phyloP scores from a whole-genome alignment of 768 basidiomycete species.

The Kwoniella europaea region DNA sequence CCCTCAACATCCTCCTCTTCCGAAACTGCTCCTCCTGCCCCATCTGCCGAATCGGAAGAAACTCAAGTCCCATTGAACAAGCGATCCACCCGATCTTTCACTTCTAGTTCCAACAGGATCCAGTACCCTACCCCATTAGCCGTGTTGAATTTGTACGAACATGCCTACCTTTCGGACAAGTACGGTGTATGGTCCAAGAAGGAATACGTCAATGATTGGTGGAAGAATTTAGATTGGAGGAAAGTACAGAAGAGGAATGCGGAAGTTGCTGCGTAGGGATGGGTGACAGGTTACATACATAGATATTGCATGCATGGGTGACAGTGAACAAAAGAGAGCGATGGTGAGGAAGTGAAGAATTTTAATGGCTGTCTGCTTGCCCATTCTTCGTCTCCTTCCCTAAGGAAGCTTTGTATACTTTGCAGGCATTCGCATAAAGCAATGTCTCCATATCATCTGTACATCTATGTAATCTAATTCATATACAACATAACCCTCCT shows the following conservation, averaged over 20 bases:
- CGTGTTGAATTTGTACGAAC: constrained; percentile 53
- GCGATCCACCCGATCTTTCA: constrained; percentile 3
- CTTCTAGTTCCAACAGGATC: constrained; percentile 9
- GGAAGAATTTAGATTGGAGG: constrained; percentile 49
- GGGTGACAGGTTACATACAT: not conserved
- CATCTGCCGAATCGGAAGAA: constrained; percentile 6
- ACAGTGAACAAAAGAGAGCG: not conserved
- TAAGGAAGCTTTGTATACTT: too few relatives aligned
- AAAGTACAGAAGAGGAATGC: constrained; percentile 34
- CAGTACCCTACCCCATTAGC: constrained; percentile 47
- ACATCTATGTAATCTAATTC: not conserved
- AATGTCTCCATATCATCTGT: not conserved
- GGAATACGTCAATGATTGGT: constrained; percentile 55
- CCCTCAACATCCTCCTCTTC: not conserved
- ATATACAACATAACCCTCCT: not conserved
- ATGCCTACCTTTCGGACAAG: constrained; percentile 50
- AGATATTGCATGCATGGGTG: not conserved
- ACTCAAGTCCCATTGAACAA: constrained; percentile 1
- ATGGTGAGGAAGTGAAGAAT: too few relatives aligned
- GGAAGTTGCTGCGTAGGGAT: not conserved
- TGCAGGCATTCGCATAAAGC: too few relatives aligned
- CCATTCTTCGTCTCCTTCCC: too few relatives aligned
- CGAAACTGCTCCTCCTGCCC: constrained; percentile 7
- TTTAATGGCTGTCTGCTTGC: too few relatives aligned
- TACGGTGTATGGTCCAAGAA: constrained; percentile 52